Base-by-base conservation (phyloP, 2,329 filamentous ascomycete genomes). In the Fonsecaea pugnacius region DNA sequence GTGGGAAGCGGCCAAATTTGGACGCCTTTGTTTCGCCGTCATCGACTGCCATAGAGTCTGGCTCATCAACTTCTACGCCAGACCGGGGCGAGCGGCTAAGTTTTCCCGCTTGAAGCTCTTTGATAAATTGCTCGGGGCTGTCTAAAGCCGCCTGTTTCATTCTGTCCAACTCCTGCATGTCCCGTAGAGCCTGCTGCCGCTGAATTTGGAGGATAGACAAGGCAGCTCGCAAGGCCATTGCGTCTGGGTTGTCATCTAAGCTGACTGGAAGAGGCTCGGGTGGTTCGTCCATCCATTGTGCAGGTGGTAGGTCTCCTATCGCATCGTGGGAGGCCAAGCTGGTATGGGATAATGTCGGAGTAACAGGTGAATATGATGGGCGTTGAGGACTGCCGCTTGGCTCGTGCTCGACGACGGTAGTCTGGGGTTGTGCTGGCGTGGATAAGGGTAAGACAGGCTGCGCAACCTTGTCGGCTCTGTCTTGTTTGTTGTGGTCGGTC, bases 141-240 rank as follows among this genome's bases (percentile, higher is more conserved):
- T 82, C 82, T 0, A 91, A 77, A 5, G 92, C 92, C 3, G 86
- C 86, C 18, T 85, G 80, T 76, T 92, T 94, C 72, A 91, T 85
- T 63, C 82, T 80, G 70, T 88, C 85, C 36, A 97, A 82, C 0
- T 84, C 80, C 70, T 85, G 84, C 58, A 97, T 88, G 77, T 97
- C 93, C 53, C 85, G 84, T 56, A 87, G 81, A 46, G 91, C 91
- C 74, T 90, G 90, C 73, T 89, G 87, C 68, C 88, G 88, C 79
- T 98, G 94, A 69, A 96, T 83, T 78, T 96, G 92, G 53, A 98
- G 82, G 58, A 96, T 88, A 8, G 91, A 89, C 65, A 97, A 92
- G 52, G 93, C 91, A 30, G 90, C 91, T 69, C 89, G 88, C 65
- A 97, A 83, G 4, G 94, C 94, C 65, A 97, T 89, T 27, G 90